These are phyloP conservation scores for Fraxinus albicans DNA, from an alignment of 305 asterid genomes.

Conservation along the genomic window DNA sequence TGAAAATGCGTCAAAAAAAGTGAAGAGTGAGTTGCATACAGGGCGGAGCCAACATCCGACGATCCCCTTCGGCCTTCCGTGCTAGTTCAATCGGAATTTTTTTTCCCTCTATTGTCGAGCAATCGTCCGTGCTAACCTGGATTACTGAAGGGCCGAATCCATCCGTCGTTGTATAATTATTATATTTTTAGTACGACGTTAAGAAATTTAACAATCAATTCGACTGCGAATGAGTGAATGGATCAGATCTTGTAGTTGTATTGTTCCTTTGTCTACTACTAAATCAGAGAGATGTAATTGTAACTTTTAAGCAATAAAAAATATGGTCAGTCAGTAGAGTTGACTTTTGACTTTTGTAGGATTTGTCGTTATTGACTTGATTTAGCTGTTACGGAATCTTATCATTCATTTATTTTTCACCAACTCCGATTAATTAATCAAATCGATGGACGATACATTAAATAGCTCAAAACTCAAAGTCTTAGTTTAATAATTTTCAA, in stretches of 20 bases:
- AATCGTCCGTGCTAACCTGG: too few relatives aligned
- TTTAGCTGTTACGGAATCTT: slow-evolving; percentile 12
- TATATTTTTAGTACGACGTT: too few relatives aligned
- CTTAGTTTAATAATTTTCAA: not conserved
- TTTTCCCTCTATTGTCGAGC: too few relatives aligned
- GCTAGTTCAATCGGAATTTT: too few relatives aligned
- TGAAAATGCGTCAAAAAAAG: too few relatives aligned
- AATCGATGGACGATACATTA: not conserved
- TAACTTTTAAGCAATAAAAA: not conserved
- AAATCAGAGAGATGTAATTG: not conserved
- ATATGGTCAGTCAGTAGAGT: not conserved
- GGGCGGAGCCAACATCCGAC: too few relatives aligned
- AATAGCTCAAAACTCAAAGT: not conserved
- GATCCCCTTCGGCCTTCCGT: too few relatives aligned
- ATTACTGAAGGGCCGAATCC: too few relatives aligned
- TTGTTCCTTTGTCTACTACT: slow-evolving; percentile 10
- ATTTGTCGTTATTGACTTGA: slow-evolving; percentile 9
- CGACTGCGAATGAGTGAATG: slow-evolving; percentile 10
- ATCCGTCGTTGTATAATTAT: too few relatives aligned
- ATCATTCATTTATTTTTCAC: slow-evolving; percentile 16
- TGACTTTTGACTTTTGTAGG: not conserved
- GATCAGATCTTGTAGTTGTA: slow-evolving; percentile 27
- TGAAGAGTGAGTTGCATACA: too few relatives aligned
- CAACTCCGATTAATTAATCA: not conserved
- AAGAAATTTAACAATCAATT: too few relatives aligned